Evolutionary conservation across 2,329 filamentous ascomycete species (phyloP).

Genomic region (Lecanoromycetidae sp.): DNA sequence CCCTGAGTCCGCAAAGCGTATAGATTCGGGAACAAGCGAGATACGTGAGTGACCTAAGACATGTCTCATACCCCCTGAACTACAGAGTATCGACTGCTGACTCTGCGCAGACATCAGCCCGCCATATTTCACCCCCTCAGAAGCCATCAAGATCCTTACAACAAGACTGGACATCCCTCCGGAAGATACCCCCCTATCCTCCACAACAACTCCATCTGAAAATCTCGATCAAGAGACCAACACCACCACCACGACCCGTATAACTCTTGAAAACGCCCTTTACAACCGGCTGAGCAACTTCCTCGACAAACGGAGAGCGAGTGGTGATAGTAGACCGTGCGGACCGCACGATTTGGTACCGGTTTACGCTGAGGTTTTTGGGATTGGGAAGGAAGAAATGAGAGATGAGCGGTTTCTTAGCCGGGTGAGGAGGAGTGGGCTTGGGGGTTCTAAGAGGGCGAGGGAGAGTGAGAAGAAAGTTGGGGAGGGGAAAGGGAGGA

Average conservation of each 20-base stretch:
- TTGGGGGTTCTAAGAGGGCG: slow-evolving; percentile 5
- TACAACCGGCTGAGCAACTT: slow-evolving; percentile 20
- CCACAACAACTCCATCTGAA: too few relatives aligned
- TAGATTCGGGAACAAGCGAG: slow-evolving; percentile 19
- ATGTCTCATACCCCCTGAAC: too few relatives aligned
- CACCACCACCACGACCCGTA: too few relatives aligned
- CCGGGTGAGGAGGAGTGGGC: slow-evolving; percentile 17
- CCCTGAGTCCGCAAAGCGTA: slow-evolving; percentile 15
- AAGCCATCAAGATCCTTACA: slow-evolving; percentile 19
- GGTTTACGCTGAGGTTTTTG: slow-evolving; percentile 16
- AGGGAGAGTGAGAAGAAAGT: not conserved
- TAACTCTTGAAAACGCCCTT: slow-evolving; percentile 19
- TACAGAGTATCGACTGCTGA: too few relatives aligned
- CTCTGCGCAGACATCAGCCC: slow-evolving; percentile 24
- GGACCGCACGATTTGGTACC: slow-evolving; percentile 22
- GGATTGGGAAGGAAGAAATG: slow-evolving; percentile 17
- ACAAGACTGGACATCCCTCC: slow-evolving; percentile 16
- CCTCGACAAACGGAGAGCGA: slow-evolving; percentile 22
- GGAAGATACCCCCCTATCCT: too few relatives aligned
- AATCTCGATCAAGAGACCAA: too few relatives aligned
- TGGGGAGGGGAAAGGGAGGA: not conserved
- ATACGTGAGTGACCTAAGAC: too few relatives aligned
- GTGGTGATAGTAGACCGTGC: slow-evolving; percentile 23
- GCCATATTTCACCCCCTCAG: slow-evolving; percentile 21
- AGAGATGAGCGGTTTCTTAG: slow-evolving; percentile 17